Evolutionary conservation across 208 protist genomes (phyloP), one percentile per base, ranked within the genome.

Genomic region (Leishmania gerbilli): DNA sequence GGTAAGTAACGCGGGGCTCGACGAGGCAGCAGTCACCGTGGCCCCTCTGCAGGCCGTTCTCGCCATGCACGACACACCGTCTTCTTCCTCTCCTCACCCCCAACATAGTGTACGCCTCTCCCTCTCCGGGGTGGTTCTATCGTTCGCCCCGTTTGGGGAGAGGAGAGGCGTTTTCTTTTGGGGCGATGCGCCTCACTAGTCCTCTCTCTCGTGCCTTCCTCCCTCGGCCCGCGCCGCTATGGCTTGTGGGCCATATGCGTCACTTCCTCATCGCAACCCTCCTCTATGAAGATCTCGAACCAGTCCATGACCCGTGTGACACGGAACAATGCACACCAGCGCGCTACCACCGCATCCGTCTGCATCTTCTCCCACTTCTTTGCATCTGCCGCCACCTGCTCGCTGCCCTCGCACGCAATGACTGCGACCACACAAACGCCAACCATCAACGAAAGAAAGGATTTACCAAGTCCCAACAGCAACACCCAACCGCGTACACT

Each of bases 1-100:
- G 97, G 97, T 15, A 87, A 96, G 72, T 98, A 71, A 83, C 15
- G 37, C 7, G 27, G 69, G 9, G 65, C 15, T 24, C 0, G 37
- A 15, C 65, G 24, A 82, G 34, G 13, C 17, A 37, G 47, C 49
- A 56, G 49, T 21, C 37, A 19, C 34, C n/a, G 71, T 17, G 51
- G 13, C 19, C 17, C 45, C n/a, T 4, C 7, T 42, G 71, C 17
- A 3, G 21, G 34, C 11, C 24, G 6, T 71, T 56, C 37, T 67
- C 24, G 69, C 42, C 58, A 24, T 60, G 17, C 21, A 40, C 40
- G 4, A 55, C 56, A 17, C 55, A 68, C 9, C 27, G 9, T 71
- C 47, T 80, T 42, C 56, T 79, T 42, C 65, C 40, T 15, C 62
- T 68, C 62, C 62, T 45, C 37, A 17, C 37, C 34, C 40, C 37